Evolutionary conservation across 2,329 filamentous ascomycete genomes (phyloP).

Genomic region (Grosmannia serpens): DNA sequence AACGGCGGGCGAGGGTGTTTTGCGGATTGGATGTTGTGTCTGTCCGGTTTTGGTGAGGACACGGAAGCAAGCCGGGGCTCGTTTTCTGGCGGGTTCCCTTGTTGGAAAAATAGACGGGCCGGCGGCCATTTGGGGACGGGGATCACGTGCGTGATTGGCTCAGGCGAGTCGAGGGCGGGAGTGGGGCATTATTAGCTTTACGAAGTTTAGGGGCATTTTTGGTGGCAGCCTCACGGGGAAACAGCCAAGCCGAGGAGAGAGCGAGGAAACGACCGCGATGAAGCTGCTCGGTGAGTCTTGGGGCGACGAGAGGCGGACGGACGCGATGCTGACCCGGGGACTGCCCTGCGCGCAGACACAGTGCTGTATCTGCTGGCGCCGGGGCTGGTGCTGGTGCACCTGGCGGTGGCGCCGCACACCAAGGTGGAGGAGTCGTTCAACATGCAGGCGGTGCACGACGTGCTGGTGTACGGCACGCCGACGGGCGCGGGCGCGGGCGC

Average conservation of each 20-base stretch:
- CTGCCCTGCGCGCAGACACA: slow-evolving; percentile 25
- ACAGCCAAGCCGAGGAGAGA: too few species aligned
- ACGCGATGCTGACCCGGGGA: too few species aligned
- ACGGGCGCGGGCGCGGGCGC: slow-evolving; percentile 34
- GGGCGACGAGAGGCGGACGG: too few species aligned
- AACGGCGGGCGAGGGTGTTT: neutral
- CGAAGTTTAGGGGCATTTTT: too few species aligned
- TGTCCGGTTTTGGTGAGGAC: neutral
- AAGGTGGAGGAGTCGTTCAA: slow-evolving; percentile 99
- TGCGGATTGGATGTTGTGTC: neutral
- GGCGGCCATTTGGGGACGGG: too few species aligned
- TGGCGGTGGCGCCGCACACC: slow-evolving; percentile 71
- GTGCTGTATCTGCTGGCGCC: slow-evolving; percentile 48
- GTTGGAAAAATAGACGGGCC: neutral
- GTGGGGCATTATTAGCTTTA: too few species aligned
- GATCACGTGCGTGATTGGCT: too few species aligned
- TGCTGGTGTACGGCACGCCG: slow-evolving; percentile 70
- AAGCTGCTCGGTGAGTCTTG: neutral
- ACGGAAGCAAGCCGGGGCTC: neutral
- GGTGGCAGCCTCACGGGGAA: too few species aligned
- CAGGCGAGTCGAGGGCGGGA: too few species aligned
- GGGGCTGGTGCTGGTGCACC: slow-evolving; percentile 53
- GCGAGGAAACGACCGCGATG: neutral
- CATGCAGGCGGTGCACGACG: slow-evolving; percentile 85
- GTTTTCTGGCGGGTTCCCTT: neutral